phyloP scores from a whole-genome alignment of 192 early-diverging fungal genomes.

The Dissophora globulifera region DNA sequence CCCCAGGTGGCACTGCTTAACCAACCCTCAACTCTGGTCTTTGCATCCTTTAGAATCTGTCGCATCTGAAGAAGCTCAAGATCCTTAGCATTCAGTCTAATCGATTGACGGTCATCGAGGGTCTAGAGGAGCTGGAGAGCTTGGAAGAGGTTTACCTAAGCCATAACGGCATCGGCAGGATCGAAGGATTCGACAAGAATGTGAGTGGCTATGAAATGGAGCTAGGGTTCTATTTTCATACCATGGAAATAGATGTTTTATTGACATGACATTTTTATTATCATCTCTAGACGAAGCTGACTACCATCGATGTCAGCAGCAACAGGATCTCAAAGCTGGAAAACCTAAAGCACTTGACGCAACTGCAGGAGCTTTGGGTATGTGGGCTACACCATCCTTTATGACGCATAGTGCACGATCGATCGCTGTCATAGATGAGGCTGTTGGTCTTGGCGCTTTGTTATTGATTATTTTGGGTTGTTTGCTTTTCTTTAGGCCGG shows the following conservation, averaged over 20 bases:
- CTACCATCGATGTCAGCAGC: conserved; percentile 86
- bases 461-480: no score
- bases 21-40: background rate
- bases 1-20: no score
- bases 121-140: conserved; percentile 69
- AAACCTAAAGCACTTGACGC: conserved; percentile 72
- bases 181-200: conserved; percentile 87
- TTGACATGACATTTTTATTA: background rate
- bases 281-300: conserved; percentile 62
- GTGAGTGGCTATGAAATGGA: conserved; percentile 56
- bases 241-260: no score
- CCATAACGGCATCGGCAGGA: conserved; percentile 86
- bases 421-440: no score
- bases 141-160: conserved; percentile 94
- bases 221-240: no score
- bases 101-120: conserved; percentile 80
- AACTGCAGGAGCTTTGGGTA: conserved; percentile 93
- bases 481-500: conserved; percentile 61
- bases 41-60: conserved; percentile 61
- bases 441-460: no score
- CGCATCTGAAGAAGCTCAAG: conserved; percentile 68
- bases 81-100: conserved; percentile 90
- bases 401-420: no score
- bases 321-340: conserved; percentile 82
- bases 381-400: no score